Conservation (phyloP, 148 eudicot genomes). For the Salicornia ramosissima region DNA sequence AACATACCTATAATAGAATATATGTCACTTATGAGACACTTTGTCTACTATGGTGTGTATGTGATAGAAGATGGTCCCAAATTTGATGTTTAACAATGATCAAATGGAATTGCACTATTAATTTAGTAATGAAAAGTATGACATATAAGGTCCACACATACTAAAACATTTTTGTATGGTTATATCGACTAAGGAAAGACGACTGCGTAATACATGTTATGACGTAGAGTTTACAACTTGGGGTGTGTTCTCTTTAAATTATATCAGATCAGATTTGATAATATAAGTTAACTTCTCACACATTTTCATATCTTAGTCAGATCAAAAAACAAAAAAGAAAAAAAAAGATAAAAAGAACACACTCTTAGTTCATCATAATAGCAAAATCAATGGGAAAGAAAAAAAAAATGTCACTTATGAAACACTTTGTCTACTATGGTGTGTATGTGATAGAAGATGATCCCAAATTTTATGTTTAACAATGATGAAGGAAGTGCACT, state of each 20-base stretch:
- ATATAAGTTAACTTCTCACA: no score
- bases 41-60: neutral
- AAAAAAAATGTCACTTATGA: neutral
- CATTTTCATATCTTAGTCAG: no score
- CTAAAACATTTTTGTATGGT: no score
- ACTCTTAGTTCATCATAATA: neutral
- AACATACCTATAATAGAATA: neutral
- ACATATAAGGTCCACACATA: conserved; percentile 1
- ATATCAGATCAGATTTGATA: no score
- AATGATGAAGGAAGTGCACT: neutral
- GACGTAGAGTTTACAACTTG: neutral
- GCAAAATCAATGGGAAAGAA: neutral
- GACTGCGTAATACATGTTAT: neutral
- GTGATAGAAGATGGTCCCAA: neutral
- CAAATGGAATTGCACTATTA: neutral
- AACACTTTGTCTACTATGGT: neutral
- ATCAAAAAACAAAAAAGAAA: no score
- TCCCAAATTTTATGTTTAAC: neutral
- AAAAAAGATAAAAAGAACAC: no score
- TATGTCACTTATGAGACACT: neutral
- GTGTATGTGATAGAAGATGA: neutral
- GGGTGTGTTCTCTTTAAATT: no score
- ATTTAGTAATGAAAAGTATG: neutral
- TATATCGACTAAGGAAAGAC: neutral
- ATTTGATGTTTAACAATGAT: neutral